Conservation (phyloP, 352 stramenopile species). For the Phytopythium litorale region DNA sequence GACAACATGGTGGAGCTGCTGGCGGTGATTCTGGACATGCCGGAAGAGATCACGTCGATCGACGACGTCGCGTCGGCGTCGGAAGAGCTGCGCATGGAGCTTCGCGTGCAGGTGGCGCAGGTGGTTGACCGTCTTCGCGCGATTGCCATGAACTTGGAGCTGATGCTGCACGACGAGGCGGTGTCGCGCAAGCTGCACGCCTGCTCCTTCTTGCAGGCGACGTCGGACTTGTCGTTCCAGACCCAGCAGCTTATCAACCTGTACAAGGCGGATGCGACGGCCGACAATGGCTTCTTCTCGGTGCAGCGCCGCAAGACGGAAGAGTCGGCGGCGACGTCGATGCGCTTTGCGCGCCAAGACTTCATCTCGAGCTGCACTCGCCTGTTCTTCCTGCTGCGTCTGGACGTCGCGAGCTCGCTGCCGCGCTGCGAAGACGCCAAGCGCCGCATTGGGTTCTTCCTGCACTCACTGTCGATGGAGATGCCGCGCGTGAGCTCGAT, state of each 20-base stretch:
- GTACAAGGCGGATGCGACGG: constrained; percentile 59
- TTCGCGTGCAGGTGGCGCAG: constrained; percentile 64
- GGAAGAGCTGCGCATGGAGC: constrained; percentile 51
- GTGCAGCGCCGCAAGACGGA: constrained; percentile 27
- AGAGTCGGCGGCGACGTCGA: constrained; percentile 24
- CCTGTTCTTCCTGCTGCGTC: constrained; percentile 74
- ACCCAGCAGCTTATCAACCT: constrained; percentile 63
- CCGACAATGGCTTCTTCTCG: constrained; percentile 52
- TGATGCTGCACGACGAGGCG: constrained; percentile 53
- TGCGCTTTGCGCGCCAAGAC: constrained; percentile 49
- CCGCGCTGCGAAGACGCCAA: constrained; percentile 80
- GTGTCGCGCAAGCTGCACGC: constrained; percentile 46
- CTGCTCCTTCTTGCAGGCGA: constrained; percentile 60
- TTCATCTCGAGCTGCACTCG: constrained; percentile 76
- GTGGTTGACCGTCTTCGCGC: constrained; percentile 51
- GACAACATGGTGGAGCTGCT: constrained; percentile 76
- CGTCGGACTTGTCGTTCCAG: constrained; percentile 57
- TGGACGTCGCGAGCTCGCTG: constrained; percentile 66
- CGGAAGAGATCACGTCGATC: constrained; percentile 60
- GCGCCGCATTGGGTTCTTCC: constrained; percentile 85
- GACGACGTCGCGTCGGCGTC: constrained; percentile 27
- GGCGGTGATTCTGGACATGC: constrained; percentile 73
- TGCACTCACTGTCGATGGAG: constrained; percentile 82
- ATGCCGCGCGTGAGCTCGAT: constrained; percentile 74
- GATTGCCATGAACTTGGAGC: constrained; percentile 40